Evolutionary conservation across 2,329 filamentous ascomycete species (phyloP), one percentile per base, ranked within the genome.

Genomic region (Apiospora hydei): DNA sequence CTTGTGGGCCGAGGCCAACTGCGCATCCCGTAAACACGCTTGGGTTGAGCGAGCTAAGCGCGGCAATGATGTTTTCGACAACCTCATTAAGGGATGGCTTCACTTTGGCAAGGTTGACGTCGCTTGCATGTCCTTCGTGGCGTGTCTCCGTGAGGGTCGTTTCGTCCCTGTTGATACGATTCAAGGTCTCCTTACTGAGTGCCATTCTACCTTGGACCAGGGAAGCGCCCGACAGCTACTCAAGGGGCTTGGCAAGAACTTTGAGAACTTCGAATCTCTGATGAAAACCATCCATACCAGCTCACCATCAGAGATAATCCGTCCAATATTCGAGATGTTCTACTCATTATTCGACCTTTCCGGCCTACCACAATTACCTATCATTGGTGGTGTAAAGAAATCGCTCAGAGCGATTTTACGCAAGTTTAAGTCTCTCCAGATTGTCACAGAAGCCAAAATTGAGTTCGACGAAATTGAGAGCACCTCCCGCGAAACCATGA

Each of bases 31-130:
- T 6, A 75, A 76, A 51, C 24, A 69, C 46, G 70, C 74, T 6
- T 77, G 84, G 21, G 83, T 84, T 71, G 78, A 86, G 75, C 83
- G 85, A 66, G 80, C 82, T 2, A 78, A 77, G 4, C 76, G 88
- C 21, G 80, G 81, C 49, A 79, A 78, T 10, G 74, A 78, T 2
- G 75, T 88, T 6, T 81, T 86, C 13, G 83, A 88, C 73, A 80
- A 83, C 68, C 80, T 89, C 3, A 80, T 90, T 34, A 76, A 81
- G 51, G 85, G 86, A 1, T 81, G 90, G 69, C 77, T 90, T 13
- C 82, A 84, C 51, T 86, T 88, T 57, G 83, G 76, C 24, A 74
- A 79, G 24, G 24, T 79, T 7, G 74, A 73, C 16, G 74, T 74
- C 67, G 80, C 80, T 30, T 72, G 75, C 64, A 79, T 75, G 77